Evolutionary conservation across 1,139 yeast genomes (phyloP), one percentile per base, ranked within the genome.

Genomic region (Suhomyces terraborum): DNA sequence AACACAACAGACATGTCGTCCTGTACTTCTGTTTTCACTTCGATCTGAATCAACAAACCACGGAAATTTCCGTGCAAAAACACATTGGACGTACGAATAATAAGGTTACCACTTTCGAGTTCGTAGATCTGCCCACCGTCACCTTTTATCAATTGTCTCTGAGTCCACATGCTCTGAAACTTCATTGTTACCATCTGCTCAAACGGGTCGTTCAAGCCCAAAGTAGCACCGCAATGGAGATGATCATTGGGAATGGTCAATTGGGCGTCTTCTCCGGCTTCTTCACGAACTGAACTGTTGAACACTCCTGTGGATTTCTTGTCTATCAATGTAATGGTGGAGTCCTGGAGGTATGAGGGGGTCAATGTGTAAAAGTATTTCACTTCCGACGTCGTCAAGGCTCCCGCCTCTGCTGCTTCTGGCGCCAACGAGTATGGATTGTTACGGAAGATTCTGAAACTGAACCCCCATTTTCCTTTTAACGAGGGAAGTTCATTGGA

Each of bases 61-160:
- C 84, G 78, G 63, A 84, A 86, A 22, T 71, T 74, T 2, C 95
- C 95, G 57, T 85, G 93, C 12, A 86, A 66, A 42, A 82, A 80
- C 38, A 86, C 79, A 53, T 87, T 88, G 21, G 86, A 82, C 0
- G 89, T 77, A 39, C 88, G 66, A n/a, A 74, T 69, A 8, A 59
- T 58, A 46, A 73, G 56, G 38, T 70, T 69, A 3, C 75, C 75
- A 47, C 74, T 75, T 43, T 73, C 78, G 13, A 79, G 53, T 46
- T 73, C 69, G 54, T 83, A 85, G 2, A 79, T 76, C 40, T 77
- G 77, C 0, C 88, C 88, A 4, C 93, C 93, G 47, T 85, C 93
- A 2, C 94, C 95, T 49, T 79, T 77, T 33, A 86, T 74, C n/a
- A 79, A 69, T 59, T 87, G 95, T 45, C 87, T 69, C 41, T 79